These are phyloP conservation scores for Cardiosporidium cionae DNA, from an alignment of 169 alveolate genomes.

Conservation along the genomic window DNA sequence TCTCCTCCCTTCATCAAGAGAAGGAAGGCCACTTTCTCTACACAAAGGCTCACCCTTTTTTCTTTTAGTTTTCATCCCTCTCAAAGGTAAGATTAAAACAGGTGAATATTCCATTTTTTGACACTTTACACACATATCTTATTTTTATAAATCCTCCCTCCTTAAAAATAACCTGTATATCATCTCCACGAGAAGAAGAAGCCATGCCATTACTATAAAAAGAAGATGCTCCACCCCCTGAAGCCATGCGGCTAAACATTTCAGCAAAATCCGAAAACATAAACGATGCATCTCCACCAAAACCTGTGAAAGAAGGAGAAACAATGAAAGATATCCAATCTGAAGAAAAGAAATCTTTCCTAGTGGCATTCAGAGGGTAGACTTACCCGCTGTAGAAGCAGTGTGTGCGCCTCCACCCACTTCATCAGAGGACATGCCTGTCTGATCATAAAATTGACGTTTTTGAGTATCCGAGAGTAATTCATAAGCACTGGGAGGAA, in stretches of 20 bases:
- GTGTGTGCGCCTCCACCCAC: constrained; percentile 22
- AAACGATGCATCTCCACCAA: constrained; percentile 61
- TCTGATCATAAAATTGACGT: constrained; percentile 73
- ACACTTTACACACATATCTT: too few relatives aligned
- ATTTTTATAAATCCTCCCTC: too few relatives aligned
- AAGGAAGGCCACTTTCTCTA: too few relatives aligned
- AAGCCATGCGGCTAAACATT: constrained; percentile 64
- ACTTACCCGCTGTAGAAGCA: constrained; percentile 34
- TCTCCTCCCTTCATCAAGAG: too few relatives aligned
- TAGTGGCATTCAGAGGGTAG: too few relatives aligned
- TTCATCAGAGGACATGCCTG: constrained; percentile 77
- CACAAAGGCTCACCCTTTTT: too few relatives aligned
- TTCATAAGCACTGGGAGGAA: constrained; percentile 93
- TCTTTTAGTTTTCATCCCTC: too few relatives aligned
- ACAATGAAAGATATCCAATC: neutral
- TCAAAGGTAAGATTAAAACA: too few relatives aligned
- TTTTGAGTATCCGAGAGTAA: constrained; percentile 79
- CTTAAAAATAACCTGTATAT: too few relatives aligned
- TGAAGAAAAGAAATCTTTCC: neutral
- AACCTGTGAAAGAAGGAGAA: constrained; percentile 41
- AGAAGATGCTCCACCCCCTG: constrained; percentile 40
- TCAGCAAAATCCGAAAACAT: constrained; percentile 73
- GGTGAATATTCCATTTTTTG: too few relatives aligned
- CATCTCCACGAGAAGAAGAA: neutral
- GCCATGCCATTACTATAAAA: neutral